Conservation (phyloP, 805 yeast species). For the Pichia paraexigua region DNA sequence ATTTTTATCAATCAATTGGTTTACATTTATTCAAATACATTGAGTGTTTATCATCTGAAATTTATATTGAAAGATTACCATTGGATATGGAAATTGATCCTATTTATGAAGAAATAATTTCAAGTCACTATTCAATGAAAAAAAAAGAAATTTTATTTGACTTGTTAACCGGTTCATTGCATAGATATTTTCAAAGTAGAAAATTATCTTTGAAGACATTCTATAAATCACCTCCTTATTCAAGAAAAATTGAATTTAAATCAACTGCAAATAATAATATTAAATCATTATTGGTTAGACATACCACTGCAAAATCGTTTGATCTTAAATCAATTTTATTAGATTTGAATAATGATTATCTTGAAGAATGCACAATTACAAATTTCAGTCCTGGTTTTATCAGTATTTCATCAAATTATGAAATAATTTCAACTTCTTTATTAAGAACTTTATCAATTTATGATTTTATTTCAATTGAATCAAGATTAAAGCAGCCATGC, state of each 20-base stretch:
- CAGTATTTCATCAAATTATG: constrained; percentile 37
- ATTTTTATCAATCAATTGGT: constrained; percentile 76
- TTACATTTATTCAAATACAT: constrained; percentile 54
- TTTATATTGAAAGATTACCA: constrained; percentile 54
- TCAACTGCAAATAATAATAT: constrained; percentile 11
- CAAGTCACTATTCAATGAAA: constrained; percentile 36
- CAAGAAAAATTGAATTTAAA: neutral
- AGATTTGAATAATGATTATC: constrained; percentile 25
- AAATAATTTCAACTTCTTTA: constrained; percentile 48
- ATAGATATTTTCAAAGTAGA: constrained; percentile 79
- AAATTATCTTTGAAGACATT: constrained; percentile 42
- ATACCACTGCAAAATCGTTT: constrained; percentile 26
- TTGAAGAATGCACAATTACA: constrained; percentile 11
- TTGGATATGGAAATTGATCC: constrained; percentile 50
- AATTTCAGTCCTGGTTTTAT: constrained; percentile 10
- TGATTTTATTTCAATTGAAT: constrained; percentile 36
- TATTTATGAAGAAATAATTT: constrained; percentile 50
- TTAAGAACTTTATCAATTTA: constrained; percentile 45
- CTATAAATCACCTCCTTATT: constrained; percentile 10
- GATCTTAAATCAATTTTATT: constrained; percentile 25
- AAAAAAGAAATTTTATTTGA: constrained; percentile 57
- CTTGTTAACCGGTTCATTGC: constrained; percentile 60
- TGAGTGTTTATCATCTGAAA: constrained; percentile 60
- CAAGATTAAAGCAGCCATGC: neutral
- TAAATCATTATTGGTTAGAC: constrained; percentile 23